Evolutionary conservation across 768 basidiomycete genomes (phyloP).

Genomic region (Mycena chlorophos): DNA sequence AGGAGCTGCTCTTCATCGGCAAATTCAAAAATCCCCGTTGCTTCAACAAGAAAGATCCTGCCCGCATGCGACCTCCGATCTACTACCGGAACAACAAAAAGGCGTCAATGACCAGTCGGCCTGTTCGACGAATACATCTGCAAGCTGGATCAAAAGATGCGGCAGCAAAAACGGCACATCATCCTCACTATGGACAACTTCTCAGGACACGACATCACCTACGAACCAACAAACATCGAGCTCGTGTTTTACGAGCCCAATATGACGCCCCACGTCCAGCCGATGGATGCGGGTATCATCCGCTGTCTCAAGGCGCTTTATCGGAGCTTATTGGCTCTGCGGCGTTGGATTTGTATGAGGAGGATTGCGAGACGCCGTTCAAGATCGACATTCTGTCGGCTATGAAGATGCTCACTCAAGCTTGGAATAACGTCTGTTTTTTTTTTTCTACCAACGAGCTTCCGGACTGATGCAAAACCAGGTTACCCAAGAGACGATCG

Average conservation of each 20-base stretch:
- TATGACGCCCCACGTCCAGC: conserved; percentile 39
- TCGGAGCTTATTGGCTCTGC: conserved; percentile 25
- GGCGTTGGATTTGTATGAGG: conserved; percentile 33
- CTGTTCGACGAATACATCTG: conserved; percentile 35
- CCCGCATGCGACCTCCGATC: conserved; percentile 27
- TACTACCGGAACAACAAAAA: conserved; percentile 40
- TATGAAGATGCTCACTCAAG: conserved; percentile 33
- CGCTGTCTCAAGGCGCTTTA: conserved; percentile 39
- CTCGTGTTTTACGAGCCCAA: conserved; percentile 35
- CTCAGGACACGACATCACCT: conserved; percentile 28
- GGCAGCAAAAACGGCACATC: conserved; percentile 23
- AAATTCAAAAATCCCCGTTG: conserved; percentile 30
- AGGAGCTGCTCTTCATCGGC: conserved; percentile 32
- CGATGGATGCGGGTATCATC: conserved; percentile 37
- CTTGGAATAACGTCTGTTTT: conserved; percentile 36
- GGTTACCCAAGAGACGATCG: conserved; percentile 32
- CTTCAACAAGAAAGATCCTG: conserved; percentile 28
- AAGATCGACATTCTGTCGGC: conserved; percentile 36
- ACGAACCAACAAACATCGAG: conserved; percentile 30
- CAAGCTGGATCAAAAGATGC: conserved; percentile 28
- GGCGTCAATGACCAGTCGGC: conserved; percentile 39
- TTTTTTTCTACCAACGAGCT: too few species aligned
- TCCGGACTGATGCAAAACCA: too few species aligned
- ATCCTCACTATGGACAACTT: conserved; percentile 35
- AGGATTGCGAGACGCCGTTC: conserved; percentile 34